Evolutionary conservation across 2,329 filamentous ascomycete genomes (phyloP), one percentile per base, ranked within the genome.

Genomic region (Colletotrichum sp.): DNA sequence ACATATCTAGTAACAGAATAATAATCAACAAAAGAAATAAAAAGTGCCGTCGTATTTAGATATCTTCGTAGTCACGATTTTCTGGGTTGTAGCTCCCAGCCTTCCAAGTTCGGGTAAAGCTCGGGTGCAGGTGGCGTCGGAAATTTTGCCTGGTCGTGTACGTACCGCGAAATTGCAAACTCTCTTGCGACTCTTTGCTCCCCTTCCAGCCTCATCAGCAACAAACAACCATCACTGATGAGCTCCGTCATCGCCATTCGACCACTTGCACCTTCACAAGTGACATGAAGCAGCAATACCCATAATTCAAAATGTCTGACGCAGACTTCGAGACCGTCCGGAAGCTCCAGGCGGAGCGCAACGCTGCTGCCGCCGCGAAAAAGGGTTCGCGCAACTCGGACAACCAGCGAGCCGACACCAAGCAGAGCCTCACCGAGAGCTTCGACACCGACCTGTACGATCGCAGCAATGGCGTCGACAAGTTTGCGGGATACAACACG

Each of bases 361-460:
- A 98, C 86, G 94, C 94, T 84, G 90, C 92, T 81, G 91, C 94
- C 81, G 92, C 93, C 82, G 90, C 89, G 78, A 97, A 95, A 89
- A 96, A 96, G 89, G 93, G 94, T 87, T 94, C 93, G 85, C 94
- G 92, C 88, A 91, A 93, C 85, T 94, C 95, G 85, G 95, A 97
- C 87, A 93, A 88, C 88, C 96, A 98, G 88, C 95, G 95, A 86
- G 92, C 91, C 89, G 94, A 97, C 89, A 96, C 93, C 85, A 98
- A 98, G 91, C 95, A 94, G 85, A 98, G 95, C 85, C 91, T 99
- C 83, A 98, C 92, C 83, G 96, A 98, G 80, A 92, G 91, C 83
- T 96, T 96, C 87, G 97, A 99, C 84, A 96, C 92, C 79, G 92
- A 94, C 65, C 91, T 99, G 65, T 99, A 98, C 88, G 95, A 96